Evolutionary conservation across 768 basidiomycete genomes (phyloP), one percentile per base, ranked within the genome.

Genomic region (Suillus hirtellus): DNA sequence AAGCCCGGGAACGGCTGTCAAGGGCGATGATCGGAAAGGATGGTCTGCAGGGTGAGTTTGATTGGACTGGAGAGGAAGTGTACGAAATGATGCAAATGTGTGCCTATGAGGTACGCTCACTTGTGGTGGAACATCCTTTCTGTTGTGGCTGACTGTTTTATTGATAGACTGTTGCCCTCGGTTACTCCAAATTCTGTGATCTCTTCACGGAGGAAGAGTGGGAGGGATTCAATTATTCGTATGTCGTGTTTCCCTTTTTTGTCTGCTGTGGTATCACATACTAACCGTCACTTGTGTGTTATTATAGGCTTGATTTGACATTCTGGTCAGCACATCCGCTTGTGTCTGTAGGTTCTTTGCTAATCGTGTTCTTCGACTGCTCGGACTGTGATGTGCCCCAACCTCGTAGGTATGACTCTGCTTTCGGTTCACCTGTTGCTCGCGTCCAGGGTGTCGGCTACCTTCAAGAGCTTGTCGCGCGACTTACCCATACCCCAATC

Each of bases 181-280:
- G 93, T 10, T 96, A 93, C 71, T 95, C 93, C 17, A 89, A 88
- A 66, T 98, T 96, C 77, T 98, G 95, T 66, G 87, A 88, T 61
- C 79, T 97, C 3, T 98, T 98, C 75, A 94, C 93, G 0, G 83
- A 89, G 69, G 87, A 92, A 50, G 95, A 97, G 75, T 98, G 95
- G 95, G 89, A 92, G 71, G 93, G 93, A 0, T 96, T 95, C 73
- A 85, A 93, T 72, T 96, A 97, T 65, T 82, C 89, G 86, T 92
- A 67, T 78, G 53, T 38, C 31, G 21, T 35, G 2, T 12, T 53
- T 14, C 31, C 24, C 35, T 50, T 15, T 34, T 34, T 19, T 52
- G 50, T 52, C 27, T 52, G 46, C 56, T 64, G 63, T 10, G 2
- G 59, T 21, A 19, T 42, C 31, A 24, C 11, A 44, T 8, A 21